phyloP scores from a whole-genome alignment of 1,284 basidiomycete genomes.

The Cutaneotrichosporon arboriforme region DNA sequence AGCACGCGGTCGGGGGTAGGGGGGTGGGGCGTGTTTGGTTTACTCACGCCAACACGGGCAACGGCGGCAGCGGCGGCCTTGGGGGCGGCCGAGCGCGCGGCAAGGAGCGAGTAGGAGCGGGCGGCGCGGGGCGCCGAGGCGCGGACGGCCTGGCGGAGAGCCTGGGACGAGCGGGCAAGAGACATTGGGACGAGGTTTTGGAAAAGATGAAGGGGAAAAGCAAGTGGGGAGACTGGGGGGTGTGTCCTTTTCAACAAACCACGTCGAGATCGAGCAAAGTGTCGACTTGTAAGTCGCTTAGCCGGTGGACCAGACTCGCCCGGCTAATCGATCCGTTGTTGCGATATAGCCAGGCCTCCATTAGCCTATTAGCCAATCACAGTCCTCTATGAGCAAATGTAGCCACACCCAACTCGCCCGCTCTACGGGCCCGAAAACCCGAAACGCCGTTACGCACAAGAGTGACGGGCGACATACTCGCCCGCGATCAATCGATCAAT shows the following conservation, averaged over 20 bases:
- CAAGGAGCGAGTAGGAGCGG: conserved; percentile 68
- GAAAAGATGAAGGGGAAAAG: conserved; percentile 1
- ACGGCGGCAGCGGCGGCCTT: conserved; percentile 35
- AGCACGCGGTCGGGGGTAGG: not conserved
- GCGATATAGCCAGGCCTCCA: no score
- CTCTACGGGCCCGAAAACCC: not conserved
- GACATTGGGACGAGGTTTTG: conserved; percentile 32
- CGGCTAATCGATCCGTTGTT: not conserved
- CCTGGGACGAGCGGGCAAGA: conserved; percentile 40
- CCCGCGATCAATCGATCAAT: no score
- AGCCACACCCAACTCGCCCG: not conserved
- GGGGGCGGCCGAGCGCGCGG: conserved; percentile 51
- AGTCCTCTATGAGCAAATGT: not conserved
- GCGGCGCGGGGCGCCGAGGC: conserved; percentile 39
- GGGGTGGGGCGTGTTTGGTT: not conserved
- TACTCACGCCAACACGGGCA: conserved; percentile 43
- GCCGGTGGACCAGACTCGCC: not conserved
- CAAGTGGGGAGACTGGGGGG: not conserved
- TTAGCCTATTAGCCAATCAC: not conserved
- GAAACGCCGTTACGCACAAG: not conserved
- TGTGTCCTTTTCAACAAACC: not conserved
- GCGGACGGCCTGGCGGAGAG: conserved; percentile 50
- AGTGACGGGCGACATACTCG: not conserved
- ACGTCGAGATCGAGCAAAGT: not conserved
- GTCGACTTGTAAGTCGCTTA: not conserved